phyloP scores from a whole-genome alignment of 305 asterid genomes.

The Fraxinus xanthoxyloides region DNA sequence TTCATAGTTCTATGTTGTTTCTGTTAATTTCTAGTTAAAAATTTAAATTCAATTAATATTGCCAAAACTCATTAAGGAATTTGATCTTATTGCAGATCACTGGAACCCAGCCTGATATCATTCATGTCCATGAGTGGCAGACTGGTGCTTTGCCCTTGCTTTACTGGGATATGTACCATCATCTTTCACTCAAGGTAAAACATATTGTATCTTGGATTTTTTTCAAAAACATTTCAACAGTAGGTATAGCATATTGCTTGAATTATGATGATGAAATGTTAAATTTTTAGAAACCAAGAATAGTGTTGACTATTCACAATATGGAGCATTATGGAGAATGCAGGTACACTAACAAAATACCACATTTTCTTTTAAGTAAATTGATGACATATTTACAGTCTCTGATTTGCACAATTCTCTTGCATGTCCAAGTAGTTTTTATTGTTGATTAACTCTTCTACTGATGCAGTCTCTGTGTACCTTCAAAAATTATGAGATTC shows the following conservation, averaged over 20 bases:
- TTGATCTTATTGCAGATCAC: constrained; percentile 47
- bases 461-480: constrained; percentile 11
- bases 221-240: neutral
- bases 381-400: neutral
- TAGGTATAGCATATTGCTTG: neutral
- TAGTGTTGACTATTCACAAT: constrained; percentile 83
- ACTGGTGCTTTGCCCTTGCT: constrained; percentile 72
- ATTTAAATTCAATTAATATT: constrained; percentile 9
- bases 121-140: constrained; percentile 95
- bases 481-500: neutral
- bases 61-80: constrained; percentile 5
- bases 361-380: constrained; percentile 1
- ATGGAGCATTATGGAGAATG: constrained; percentile 97
- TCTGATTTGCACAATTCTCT: constrained; percentile 1
- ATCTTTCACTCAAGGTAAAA: constrained; percentile 70
- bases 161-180: constrained; percentile 88
- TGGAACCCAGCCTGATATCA: constrained; percentile 68
- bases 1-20: neutral
- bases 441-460: neutral
- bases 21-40: neutral
- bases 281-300: constrained; percentile 62
- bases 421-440: constrained; percentile 6
- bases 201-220: neutral
- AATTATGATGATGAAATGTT: constrained; percentile 21
- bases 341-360: constrained; percentile 43